These are phyloP conservation scores for Meredithiella fracta DNA, from an alignment of 2,329 filamentous ascomycete genomes.

Conservation along the genomic window DNA sequence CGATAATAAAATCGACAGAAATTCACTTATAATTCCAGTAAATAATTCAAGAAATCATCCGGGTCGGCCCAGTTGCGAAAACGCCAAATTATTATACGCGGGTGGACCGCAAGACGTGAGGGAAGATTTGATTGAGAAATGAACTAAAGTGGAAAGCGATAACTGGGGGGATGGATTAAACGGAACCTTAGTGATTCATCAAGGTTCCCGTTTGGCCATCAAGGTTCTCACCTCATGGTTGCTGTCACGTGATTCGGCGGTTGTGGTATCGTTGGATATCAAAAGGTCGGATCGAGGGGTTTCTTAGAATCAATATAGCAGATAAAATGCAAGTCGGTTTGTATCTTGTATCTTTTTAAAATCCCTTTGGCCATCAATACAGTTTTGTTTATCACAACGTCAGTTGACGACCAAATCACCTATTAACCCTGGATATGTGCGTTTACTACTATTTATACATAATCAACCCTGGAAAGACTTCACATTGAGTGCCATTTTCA, in stretches of 20 bases:
- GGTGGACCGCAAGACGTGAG: background rate
- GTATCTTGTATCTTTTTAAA: background rate
- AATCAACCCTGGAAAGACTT: no score
- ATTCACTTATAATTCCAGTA: background rate
- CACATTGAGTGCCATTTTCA: no score
- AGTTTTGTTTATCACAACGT: no score
- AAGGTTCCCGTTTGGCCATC: conserved; percentile 3
- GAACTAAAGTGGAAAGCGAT: background rate
- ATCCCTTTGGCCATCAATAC: no score
- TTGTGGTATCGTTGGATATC: background rate
- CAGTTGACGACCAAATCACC: no score
- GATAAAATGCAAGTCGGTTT: no score
- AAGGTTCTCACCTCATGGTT: conserved; percentile 3
- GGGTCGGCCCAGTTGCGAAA: background rate
- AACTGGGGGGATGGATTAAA: background rate
- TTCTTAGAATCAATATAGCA: no score
- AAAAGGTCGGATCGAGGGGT: background rate
- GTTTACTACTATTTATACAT: no score
- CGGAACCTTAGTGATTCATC: conserved; percentile 3
- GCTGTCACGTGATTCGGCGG: background rate
- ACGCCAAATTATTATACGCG: conserved; percentile 1
- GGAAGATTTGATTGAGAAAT: background rate
- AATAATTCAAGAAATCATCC: background rate
- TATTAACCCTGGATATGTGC: no score
- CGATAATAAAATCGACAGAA: background rate